Evolutionary conservation across 2,329 filamentous ascomycete species (phyloP), one percentile per base, ranked within the genome.

Genomic region (Torrubiella hemipterigena): DNA sequence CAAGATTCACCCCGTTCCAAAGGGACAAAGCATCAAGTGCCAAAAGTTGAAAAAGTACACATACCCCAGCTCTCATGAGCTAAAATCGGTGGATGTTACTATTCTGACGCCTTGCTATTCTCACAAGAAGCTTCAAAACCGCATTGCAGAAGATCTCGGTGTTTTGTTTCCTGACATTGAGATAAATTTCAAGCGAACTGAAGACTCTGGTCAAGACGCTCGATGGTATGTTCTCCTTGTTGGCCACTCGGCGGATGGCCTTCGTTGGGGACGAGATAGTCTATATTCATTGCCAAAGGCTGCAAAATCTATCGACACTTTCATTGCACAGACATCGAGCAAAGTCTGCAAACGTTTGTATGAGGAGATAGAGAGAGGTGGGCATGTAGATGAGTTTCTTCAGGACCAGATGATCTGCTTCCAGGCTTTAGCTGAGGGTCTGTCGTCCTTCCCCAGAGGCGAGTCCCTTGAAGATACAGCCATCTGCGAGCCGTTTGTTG

Each of bases 371-470:
- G 44, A 46, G 7, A 42, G 52, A 2, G 53, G 59, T 3, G 62
- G 68, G 1, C 55, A 62, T 3, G 64, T 72, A 6, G 73, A 78
- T 38, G 58, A 67, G 40, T 61, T 66, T 43, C 54, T 77, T 11
- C 70, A 77, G 49, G 74, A 77, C 47, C 73, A 78, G 47, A 42
- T 78, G 16, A 53, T 77, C 4, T 55, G 72, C 13, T 74, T 76
- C 42, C 73, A 78, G 47, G 67, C 67, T 4, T 51, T 78, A 8
- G 65, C 69, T 2, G 56, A 63, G 10, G 71, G 68, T 0, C 54
- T 46, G 30, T 70, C 70, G 9, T 63, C 56, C 4, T 65, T 71
- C 35, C 57, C 54, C 9, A 43, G 55, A 31, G 41, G 45, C 20
- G 42, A 39, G 2, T 16, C 30, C 7, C 35, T 42, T 6, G 41